Evolutionary conservation across 192 early-diverging fungal species (phyloP).

Genomic region (Rhizoclosmatium globosum): DNA sequence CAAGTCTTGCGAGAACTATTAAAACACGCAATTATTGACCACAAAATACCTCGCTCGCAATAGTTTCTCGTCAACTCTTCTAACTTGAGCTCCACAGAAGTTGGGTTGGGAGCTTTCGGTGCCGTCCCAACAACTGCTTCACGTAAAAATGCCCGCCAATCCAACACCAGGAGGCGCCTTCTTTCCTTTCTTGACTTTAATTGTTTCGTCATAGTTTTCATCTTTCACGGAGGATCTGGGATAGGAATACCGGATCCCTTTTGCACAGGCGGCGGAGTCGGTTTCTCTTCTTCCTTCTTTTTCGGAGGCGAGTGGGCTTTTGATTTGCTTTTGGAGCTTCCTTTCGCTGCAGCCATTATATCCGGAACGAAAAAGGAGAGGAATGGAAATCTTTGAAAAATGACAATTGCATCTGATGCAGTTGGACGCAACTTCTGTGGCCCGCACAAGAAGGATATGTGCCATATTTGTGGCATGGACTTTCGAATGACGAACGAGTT

Average conservation of each 20-base stretch:
- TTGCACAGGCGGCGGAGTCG: not conserved
- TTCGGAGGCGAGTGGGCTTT: not conserved
- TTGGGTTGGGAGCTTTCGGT: slow-evolving; percentile 17
- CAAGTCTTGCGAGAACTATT: slow-evolving; percentile 14
- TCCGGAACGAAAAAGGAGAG: not conserved
- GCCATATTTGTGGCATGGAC: not conserved
- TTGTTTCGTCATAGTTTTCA: slow-evolving; percentile 30
- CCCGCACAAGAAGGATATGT: not conserved
- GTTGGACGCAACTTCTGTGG: not conserved
- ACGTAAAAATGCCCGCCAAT: slow-evolving; percentile 31
- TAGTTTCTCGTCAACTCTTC: slow-evolving; percentile 58
- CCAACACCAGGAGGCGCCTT: not conserved
- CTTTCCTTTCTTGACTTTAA: not conserved
- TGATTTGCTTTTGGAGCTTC: not conserved
- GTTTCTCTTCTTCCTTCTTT: not conserved
- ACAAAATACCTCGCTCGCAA: slow-evolving; percentile 38
- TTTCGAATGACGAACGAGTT: not conserved
- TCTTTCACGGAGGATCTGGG: slow-evolving; percentile 29
- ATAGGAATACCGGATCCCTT: slow-evolving; percentile 11
- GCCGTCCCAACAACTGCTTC: slow-evolving; percentile 38
- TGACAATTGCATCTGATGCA: not conserved
- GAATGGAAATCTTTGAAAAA: too few relatives aligned
- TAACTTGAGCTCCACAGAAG: slow-evolving; percentile 34
- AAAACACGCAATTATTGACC: not conserved
- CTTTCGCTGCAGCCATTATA: not conserved